Evolutionary conservation across 345 rosid species (phyloP), one percentile per base, ranked within the genome.

Genomic region (Cardamine occulta): DNA sequence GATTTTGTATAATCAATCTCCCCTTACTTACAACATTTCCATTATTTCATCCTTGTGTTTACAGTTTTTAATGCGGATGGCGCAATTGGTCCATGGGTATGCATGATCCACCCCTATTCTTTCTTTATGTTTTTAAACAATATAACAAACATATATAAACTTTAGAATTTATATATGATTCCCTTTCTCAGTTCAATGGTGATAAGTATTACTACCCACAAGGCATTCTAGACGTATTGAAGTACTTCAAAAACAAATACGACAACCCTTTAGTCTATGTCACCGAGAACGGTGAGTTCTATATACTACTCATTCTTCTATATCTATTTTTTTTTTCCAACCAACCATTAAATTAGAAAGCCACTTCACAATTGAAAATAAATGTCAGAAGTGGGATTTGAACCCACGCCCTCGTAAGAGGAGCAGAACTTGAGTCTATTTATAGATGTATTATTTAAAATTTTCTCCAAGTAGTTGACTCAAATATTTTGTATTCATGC

Each of bases 211-310:
- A 75, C 68, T 10, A n/a, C 3, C 68, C 79, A 49, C 51, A 5
- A 68, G 79, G 79, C 54, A 75, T 75, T 26, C 35, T 28, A 2
- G 5, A 59, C 7, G 23, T 59, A 29, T 4, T 75, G 53, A 18
- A 68, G 0, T 2, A 60, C 28, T 58, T 68, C 74, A 75, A 51
- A 40, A 12, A 6, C 0, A 61, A 6, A 5, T 72, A 72, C 35
- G 6, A 1, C 6, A 9, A 74, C 14, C 71, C 71, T 55, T 29
- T 31, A 14, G 3, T 73, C 17, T 73, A 63, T 63, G 6, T 73
- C n/a, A 73, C 77, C 7, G 77, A 64, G 64, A 74, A 74, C 18
- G 77, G 77, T 74, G 37, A 58, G 66, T 53, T 62, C 28, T 47
- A 47, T 32, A 32, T 32, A 34, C 11, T 32, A 32, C 34, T 28